Conservation (phyloP, 1,284 basidiomycete species). For the Fomes fomentarius region DNA sequence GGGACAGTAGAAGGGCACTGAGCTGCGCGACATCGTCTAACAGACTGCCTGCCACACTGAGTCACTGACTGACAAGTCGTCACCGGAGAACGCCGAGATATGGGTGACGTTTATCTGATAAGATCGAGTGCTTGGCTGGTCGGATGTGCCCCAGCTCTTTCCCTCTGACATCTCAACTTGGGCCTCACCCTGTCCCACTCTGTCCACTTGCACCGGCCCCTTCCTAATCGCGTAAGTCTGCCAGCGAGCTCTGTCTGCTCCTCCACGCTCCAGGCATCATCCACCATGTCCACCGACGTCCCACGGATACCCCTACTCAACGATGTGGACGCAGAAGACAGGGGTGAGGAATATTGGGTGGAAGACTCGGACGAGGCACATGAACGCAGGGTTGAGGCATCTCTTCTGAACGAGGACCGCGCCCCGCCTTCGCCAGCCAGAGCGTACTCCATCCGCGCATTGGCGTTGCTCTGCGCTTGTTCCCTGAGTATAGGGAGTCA, state of each 20-base stretch:
- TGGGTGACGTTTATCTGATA: constrained; percentile 11
- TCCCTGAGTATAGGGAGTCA: constrained; percentile 76
- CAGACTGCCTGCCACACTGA: no score
- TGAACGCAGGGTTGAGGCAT: constrained; percentile 18
- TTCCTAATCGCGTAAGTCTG: no score
- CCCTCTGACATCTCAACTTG: neutral
- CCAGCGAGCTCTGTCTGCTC: no score
- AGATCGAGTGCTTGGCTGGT: neutral
- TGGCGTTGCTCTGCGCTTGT: constrained; percentile 76
- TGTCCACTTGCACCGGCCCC: neutral
- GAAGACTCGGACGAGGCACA: constrained; percentile 18
- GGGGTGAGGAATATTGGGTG: constrained; percentile 3
- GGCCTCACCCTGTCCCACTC: neutral
- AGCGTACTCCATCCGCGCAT: constrained; percentile 52
- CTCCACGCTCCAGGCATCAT: neutral
- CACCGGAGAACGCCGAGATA: no score
- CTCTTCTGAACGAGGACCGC: constrained; percentile 21
- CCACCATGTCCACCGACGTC: constrained; percentile 15
- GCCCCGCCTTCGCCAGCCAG: constrained; percentile 28
- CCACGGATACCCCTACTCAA: constrained; percentile 6
- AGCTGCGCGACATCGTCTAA: no score
- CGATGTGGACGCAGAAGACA: neutral
- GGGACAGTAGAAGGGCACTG: no score
- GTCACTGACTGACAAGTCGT: no score
- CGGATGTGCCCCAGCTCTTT: neutral